Evolutionary conservation across 140 eudicot genomes (phyloP), one percentile per base, ranked within the genome.

Genomic region (Anethum foeniculum): DNA sequence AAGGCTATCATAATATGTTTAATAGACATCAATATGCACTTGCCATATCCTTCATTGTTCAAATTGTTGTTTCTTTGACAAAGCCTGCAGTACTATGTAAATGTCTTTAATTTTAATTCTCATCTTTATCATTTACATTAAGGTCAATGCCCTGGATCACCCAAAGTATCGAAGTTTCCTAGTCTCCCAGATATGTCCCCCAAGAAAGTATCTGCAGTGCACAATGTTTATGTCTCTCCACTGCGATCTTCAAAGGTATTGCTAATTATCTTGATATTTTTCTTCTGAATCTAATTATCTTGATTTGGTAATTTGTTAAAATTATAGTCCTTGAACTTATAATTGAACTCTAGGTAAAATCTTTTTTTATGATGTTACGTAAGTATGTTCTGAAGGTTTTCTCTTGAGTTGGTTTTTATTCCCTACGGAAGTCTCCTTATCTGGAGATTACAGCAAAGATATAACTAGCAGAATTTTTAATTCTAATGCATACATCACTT

Each of bases 161-260:
- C 98, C 4, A 92, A 83, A 81, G 82, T 95, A 83, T 89, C 98
- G 0, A 34, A 90, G 23, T 96, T 96, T 86, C 98, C 99, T 7
- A 90, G 88, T 79, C 90, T 96, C 60, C 99, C 99, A 36, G 99
- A 96, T 80, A 93, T 93, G 99, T 96, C 99, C 19, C 99, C 98
- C 1, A 96, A 91, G 87, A 96, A 96, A 83, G 98, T 96, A 56
- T 93, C 99, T 49, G 86, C 96, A 0, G 90, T 84, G 14, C 99
- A 92, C 79, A 96, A 96, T 80, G 93, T 96, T 5, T 96, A 96
- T 34, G 98, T 96, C 48, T 96, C 99, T 77, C 99, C 99, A 13
- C 84, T 96, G 85, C 90, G 96, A 28, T 93, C 97, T 68, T 89
- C 97, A 36, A 93, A 96, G 99, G 99, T 93, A 90, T 69, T 75